These are phyloP conservation scores for Friedmanniomyces simplex DNA, from an alignment of 495 filamentous ascomycete genomes.

Conservation along the genomic window DNA sequence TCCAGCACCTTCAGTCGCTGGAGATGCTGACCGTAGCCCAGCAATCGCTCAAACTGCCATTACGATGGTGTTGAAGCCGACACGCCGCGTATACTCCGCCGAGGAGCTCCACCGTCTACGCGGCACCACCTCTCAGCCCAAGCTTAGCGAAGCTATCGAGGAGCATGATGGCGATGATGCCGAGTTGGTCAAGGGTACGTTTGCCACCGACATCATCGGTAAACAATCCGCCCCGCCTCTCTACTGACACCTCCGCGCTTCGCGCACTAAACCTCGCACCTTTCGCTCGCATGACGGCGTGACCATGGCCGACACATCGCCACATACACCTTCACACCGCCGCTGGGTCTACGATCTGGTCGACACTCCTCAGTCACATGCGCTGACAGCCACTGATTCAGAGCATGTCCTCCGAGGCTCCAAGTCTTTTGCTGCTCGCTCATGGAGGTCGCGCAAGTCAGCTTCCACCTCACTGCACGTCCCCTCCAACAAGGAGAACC, in stretches of 20 bases:
- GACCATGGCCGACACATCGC: not conserved
- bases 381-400: constrained; percentile 9
- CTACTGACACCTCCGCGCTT: not conserved
- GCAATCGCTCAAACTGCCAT: not conserved
- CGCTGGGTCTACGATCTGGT: constrained; percentile 3
- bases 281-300: not conserved
- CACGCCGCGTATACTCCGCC: constrained; percentile 19
- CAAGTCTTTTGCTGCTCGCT: constrained; percentile 21
- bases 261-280: not conserved
- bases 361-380: not conserved
- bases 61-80: not conserved
- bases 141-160: constrained; percentile 19
- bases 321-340: not conserved
- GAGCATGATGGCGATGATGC: constrained; percentile 21
- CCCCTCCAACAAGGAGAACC: constrained; percentile 21
- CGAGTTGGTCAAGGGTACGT: constrained; percentile 21
- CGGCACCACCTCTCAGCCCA: constrained; percentile 14
- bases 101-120: constrained; percentile 17
- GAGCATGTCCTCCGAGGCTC: constrained; percentile 24
- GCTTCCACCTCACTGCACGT: constrained; percentile 8
- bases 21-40: not conserved
- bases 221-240: not conserved
- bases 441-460: constrained; percentile 17
- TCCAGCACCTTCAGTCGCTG: not conserved
- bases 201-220: constrained; percentile 3